phyloP scores from a whole-genome alignment of 371 early-diverging fungal genomes.

The Fennellomyces sp. region DNA sequence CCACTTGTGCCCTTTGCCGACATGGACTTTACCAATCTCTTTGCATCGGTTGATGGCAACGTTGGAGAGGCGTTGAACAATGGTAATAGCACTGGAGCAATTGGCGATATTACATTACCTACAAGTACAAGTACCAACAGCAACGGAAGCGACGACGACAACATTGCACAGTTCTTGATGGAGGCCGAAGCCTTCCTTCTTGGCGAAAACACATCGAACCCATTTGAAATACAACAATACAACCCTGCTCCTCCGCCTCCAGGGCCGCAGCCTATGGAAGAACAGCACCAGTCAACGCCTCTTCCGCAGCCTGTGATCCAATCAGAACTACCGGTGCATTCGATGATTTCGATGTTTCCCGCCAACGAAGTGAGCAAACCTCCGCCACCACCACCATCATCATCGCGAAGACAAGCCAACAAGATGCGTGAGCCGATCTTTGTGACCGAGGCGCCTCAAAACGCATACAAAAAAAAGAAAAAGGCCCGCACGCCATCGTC shows the following conservation, averaged over 20 bases:
- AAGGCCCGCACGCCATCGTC: slow-evolving; percentile 3
- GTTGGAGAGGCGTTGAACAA: not conserved
- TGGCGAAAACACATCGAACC: not conserved
- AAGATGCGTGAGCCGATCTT: slow-evolving; percentile 20
- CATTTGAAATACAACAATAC: not conserved
- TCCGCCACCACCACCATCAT: not conserved
- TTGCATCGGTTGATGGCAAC: not conserved
- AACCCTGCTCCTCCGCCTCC: not conserved
- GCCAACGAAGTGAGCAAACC: not conserved
- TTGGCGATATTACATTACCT: not conserved
- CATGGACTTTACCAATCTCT: not conserved
- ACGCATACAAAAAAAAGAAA: slow-evolving; percentile 25
- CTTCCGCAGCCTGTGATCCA: too few species aligned
- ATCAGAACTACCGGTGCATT: too few species aligned
- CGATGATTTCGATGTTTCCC: not conserved
- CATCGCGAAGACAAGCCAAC: not conserved
- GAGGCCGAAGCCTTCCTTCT: slow-evolving; percentile 1
- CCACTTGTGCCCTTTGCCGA: too few species aligned
- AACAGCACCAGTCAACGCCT: not conserved
- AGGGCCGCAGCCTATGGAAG: not conserved
- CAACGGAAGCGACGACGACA: not conserved
- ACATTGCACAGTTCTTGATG: not conserved
- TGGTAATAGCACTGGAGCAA: not conserved
- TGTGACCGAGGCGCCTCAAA: slow-evolving; percentile 24
- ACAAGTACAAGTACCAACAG: not conserved